Evolutionary conservation across 257 asterid species (phyloP), one percentile per base, ranked within the genome.

Genomic region (Lavandula angustifolia): DNA sequence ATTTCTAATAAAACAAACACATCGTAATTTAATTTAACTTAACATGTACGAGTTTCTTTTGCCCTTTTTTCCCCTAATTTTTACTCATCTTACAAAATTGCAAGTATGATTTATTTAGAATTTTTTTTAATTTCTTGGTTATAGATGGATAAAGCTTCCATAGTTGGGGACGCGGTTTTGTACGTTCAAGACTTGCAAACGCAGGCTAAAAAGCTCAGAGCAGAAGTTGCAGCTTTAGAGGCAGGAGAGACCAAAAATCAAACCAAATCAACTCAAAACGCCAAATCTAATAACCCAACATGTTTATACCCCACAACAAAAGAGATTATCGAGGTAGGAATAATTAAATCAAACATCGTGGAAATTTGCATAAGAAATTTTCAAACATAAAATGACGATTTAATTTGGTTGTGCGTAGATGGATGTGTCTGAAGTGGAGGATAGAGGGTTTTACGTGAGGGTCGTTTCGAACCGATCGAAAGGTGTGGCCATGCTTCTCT

Each of bases 61-160:
- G n/a, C n/a, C 27, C 27, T n/a, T n/a, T n/a, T n/a, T n/a, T n/a
- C 27, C 27, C 27, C 27, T 2, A 22, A 22, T 22, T 22, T 22
- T 22, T 2, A 22, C 27, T 2, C 27, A 22, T 2, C 27, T 22
- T 22, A 22, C 27, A 22, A 22, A 22, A 22, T 22, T 22, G 27
- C 27, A 22, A 22, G 27, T 22, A 22, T n/a, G 42, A 38, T 38
- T 38, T 38, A 9, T 3, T 41, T 41, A 8, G 4, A 10, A 0
- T 10, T 9, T 2, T 41, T 41, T 9, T 1, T 1, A 13, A 3
- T 8, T 41, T 3, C 33, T 7, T 17, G 5, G 47, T 3, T 73
- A 78, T 71, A 88, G 96, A 87, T 90, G 96, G 96, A 90, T 42
- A 90, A 87, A 73, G 97, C 95, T 51, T 90, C 97, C 4, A 87